Evolutionary conservation across 2,329 filamentous ascomycete species (phyloP).

Genomic region (Colletotrichum sp.): DNA sequence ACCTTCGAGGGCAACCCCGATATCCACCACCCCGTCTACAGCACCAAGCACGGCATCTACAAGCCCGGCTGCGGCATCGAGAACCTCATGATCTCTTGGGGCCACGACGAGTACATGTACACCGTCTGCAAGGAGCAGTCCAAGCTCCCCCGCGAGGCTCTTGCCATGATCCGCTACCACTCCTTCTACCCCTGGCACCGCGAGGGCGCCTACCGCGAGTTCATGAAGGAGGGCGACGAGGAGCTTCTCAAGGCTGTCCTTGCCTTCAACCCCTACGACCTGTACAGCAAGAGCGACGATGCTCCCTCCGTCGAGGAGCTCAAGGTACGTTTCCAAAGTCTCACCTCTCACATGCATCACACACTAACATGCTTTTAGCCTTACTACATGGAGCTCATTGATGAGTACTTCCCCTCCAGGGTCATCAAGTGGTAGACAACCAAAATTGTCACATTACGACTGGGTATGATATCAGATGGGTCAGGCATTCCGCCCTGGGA

Average conservation of each 20-base stretch:
- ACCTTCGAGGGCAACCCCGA: conserved; percentile 83
- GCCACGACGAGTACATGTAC: conserved; percentile 88
- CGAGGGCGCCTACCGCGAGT: conserved; percentile 77
- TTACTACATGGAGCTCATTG: conserved; percentile 48
- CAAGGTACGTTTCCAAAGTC: conserved; percentile 46
- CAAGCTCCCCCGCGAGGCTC: conserved; percentile 77
- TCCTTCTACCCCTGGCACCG: conserved; percentile 93
- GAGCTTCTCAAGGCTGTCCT: conserved; percentile 81
- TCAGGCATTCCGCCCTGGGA: neutral
- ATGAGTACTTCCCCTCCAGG: conserved; percentile 46
- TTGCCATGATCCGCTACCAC: conserved; percentile 94
- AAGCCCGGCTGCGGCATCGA: conserved; percentile 79
- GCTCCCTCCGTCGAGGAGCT: conserved; percentile 77
- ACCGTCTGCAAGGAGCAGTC: conserved; percentile 85
- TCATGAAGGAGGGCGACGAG: conserved; percentile 85
- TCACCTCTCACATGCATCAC: neutral
- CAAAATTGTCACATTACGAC: conserved; percentile 6
- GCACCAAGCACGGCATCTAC: conserved; percentile 82
- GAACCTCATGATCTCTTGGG: conserved; percentile 90
- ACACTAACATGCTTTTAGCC: conserved; percentile 26
- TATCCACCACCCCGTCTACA: conserved; percentile 71
- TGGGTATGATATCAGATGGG: conserved; percentile 1
- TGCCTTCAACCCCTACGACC: conserved; percentile 89
- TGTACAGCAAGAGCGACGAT: conserved; percentile 91
- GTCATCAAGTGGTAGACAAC: conserved; percentile 40